Evolutionary conservation across 441 rosid species (phyloP), one percentile per base, ranked within the genome.

Genomic region (Brassica hybrid): DNA sequence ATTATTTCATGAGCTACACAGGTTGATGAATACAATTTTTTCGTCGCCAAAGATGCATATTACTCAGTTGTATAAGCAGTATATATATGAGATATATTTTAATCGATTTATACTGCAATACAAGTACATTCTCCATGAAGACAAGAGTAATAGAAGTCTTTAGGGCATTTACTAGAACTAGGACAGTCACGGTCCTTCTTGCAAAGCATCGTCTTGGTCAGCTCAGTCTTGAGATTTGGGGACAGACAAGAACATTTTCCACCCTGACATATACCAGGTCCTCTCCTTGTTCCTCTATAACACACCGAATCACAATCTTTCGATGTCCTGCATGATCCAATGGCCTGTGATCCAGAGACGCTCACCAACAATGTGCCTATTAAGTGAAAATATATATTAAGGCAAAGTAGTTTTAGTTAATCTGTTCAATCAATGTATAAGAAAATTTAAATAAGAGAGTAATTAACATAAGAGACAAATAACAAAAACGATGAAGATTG

Each of bases 41-140:
- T 3, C 30, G 30, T 25, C 30, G 4, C 30, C 30, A 25, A 38
- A 43, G 50, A 43, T 43, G 50, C 50, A 11, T 43, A 43, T 43
- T 11, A 43, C 1, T 43, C 50, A 43, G 50, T 43, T 11, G 50
- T 13, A 11, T 43, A 11, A 36, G 10, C 41, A 36, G 23, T 21
- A 36, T 36, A 36, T 36, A 41, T 48, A 48, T 48, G 5, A 13
- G 54, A 48, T 52, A 52, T 16, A 16, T 7, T 54, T 17, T 16
- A 3, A 3, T 54, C 21, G 11, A 7, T 54, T 18, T 56, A 18
- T 17, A 41, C 56, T 8, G 68, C 9, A 16, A 27, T 62, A 12
- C 76, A 73, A 21, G 25, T 65, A 21, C 77, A 74, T 56, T 21
- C 19, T 36, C 77, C 77, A 14, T 23, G 16, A 74, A 64, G 56